Base-by-base conservation (phyloP, 2,329 filamentous ascomycete genomes). In the Beauveria varroae region DNA sequence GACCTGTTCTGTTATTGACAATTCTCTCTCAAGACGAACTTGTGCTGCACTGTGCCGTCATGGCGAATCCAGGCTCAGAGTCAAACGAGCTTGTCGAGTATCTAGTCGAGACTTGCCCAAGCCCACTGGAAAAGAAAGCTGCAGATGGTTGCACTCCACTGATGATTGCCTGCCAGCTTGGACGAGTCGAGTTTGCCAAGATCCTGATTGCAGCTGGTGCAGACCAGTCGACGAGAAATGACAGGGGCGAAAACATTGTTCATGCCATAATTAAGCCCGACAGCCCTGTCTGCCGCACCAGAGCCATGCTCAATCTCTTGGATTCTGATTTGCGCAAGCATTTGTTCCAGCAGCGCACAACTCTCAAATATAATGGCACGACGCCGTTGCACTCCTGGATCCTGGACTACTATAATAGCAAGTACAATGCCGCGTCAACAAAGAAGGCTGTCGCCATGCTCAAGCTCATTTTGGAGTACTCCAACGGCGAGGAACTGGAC, bases 201-300 rank as follows among this genome's bases (percentile, higher is more conserved):
- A 76, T 84, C 0, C 79, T 96, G 41, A 79, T 93, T 56, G 76
- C 80, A 1, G 83, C 82, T 28, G 89, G 88, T 3, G 89, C 89
- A 2, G 85, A 95, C 68, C 86, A 90, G 68, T 83, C 84, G 1
- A 75, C 75, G 40, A 86, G 86, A 26, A 86, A 90, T 68, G 74
- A 74, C 10, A 69, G 74, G 3, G 84, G 85, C 12, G 79, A 83
- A 65, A 96, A 93, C 66, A 75, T 93, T 18, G 64, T 93, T 1
- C 91, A 96, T 68, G 75, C 79, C 2, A 77, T 86, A 7, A 67
- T 77, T 12, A 59, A 62, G 3, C 68, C 66, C 26, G 67, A 63
- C 3, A 76, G 76, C 12, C 69, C 67, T 4, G 70, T 69, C 6
- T 64, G 70, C 2, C 67, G 72, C 59, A 71, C 85, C 20, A 71